Percentiles rank a stretch among this genome's conserved stretches.
phyloP scores from a whole-genome alignment of 2,329 filamentous ascomycete species.

The Sporothrix variecibatus region DNA sequence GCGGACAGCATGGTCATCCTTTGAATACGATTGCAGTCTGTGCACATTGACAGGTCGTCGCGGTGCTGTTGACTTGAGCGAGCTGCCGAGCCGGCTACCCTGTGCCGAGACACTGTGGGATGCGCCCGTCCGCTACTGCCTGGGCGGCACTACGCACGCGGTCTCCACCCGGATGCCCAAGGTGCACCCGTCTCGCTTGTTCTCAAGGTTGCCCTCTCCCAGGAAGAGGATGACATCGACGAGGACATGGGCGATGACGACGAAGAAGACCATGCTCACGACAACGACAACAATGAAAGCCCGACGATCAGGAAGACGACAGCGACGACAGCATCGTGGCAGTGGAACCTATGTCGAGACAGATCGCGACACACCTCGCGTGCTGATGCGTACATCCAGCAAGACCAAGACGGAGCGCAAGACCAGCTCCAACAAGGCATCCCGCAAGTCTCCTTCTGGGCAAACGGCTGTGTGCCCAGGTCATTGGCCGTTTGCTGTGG shows the following conservation, averaged over 20 bases:
- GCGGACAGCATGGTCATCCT: slow-evolving; percentile 37
- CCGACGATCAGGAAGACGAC: neutral
- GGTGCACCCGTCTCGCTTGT: slow-evolving; percentile 28
- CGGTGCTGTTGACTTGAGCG: slow-evolving; percentile 36
- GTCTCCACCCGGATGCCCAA: slow-evolving; percentile 29
- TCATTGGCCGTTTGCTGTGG: slow-evolving; percentile 38
- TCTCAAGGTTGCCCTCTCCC: slow-evolving; percentile 28
- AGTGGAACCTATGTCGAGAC: neutral
- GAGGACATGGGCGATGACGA: neutral
- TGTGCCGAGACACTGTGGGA: slow-evolving; percentile 38
- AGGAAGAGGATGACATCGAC: slow-evolving; percentile 13
- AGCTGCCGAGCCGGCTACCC: slow-evolving; percentile 36
- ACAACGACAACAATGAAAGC: neutral
- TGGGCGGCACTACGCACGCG: slow-evolving; percentile 35
- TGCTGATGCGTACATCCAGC: neutral
- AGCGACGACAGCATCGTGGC: neutral
- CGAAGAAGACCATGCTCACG: neutral
- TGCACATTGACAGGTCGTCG: slow-evolving; percentile 37
- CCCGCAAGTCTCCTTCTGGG: slow-evolving; percentile 32
- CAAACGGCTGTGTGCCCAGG: slow-evolving; percentile 36
- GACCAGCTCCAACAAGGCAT: neutral
- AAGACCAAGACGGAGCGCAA: neutral
- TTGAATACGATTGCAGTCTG: slow-evolving; percentile 40
- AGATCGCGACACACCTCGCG: neutral
- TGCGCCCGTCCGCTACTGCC: slow-evolving; percentile 34